Evolutionary conservation across 768 basidiomycete genomes (phyloP), one percentile per base, ranked within the genome.

Genomic region (Amyloporia xantha): DNA sequence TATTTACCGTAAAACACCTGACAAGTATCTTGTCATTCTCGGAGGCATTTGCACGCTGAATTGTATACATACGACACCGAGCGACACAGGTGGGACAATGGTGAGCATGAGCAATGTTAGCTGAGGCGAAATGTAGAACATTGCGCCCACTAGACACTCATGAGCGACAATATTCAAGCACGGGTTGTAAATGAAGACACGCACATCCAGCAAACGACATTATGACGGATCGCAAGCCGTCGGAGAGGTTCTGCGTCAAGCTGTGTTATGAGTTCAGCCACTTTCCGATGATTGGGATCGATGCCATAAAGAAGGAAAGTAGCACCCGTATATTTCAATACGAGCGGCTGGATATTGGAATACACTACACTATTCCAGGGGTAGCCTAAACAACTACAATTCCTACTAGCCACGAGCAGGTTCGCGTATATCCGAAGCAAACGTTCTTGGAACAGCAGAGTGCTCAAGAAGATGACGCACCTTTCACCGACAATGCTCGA

Each of bases 1-100:
- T 97, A 99, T 11, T 93, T 82, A 54, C 95, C 94, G 59, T 99
- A 99, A 64, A 92, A 88, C 11, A 97, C 90, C 88, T 95, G 20
- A 23, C 11, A 2, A 11, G 13, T 0, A 21, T 43, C 23, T 47
- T 24, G 12, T 42, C 35, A 37, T 7, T 6, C 13, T 36, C n/a
- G n/a, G n/a, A n/a, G n/a, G n/a, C n/a, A n/a, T n/a, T n/a, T 27
- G 19, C 35, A 36, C 20, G 7, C 23, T 13, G 39, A 23, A 36
- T 6, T 23, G 33, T 24, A 25, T 20, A 70, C 75, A 35, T 69
- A 94, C 79, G 59, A 92, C 84, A 56, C 89, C 89, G 47, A 92
- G 72, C 20, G 89, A 90, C 4, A 92, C 80, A 0, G 90, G 90
- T 17, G 90, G 90, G 0, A 97, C 93, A 42, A 97, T 82, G 28